Evolutionary conservation across 192 early-diverging fungal genomes (phyloP).

Genomic region (Funneliformis geosporum): DNA sequence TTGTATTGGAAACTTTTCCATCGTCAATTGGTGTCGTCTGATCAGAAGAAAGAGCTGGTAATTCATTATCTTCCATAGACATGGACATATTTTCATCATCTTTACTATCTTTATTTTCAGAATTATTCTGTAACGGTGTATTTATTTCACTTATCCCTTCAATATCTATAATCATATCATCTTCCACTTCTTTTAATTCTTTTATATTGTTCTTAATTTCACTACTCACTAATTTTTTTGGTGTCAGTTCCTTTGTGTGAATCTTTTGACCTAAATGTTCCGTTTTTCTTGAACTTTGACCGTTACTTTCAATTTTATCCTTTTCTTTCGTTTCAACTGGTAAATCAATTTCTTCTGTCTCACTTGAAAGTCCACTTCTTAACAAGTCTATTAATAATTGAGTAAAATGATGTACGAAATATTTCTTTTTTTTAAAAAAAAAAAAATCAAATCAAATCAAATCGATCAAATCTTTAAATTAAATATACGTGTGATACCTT

Average conservation of each 20-base stretch:
- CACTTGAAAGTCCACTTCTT: constrained; percentile 10
- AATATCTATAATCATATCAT: background rate
- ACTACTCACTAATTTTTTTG: background rate
- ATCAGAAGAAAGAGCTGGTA: background rate
- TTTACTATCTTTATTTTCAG: background rate
- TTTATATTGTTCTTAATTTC: background rate
- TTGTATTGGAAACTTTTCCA: background rate
- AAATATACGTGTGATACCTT: background rate
- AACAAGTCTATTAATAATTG: background rate
- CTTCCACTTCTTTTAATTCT: background rate
- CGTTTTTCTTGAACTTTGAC: background rate
- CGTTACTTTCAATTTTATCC: background rate
- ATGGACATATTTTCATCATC: background rate
- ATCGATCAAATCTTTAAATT: too few relatives aligned
- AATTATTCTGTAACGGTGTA: background rate
- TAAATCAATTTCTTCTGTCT: background rate
- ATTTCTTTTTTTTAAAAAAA: background rate
- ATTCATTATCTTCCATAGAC: background rate
- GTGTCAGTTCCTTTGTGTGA: background rate
- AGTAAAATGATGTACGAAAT: too few relatives aligned
- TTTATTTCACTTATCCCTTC: too few relatives aligned
- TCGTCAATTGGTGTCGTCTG: background rate
- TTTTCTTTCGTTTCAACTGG: background rate
- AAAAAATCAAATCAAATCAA: too few relatives aligned
- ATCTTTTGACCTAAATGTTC: background rate